Evolutionary conservation across 768 basidiomycete species (phyloP), one percentile per base, ranked within the genome.

Genomic region (Sporobolomyces pararoseus): DNA sequence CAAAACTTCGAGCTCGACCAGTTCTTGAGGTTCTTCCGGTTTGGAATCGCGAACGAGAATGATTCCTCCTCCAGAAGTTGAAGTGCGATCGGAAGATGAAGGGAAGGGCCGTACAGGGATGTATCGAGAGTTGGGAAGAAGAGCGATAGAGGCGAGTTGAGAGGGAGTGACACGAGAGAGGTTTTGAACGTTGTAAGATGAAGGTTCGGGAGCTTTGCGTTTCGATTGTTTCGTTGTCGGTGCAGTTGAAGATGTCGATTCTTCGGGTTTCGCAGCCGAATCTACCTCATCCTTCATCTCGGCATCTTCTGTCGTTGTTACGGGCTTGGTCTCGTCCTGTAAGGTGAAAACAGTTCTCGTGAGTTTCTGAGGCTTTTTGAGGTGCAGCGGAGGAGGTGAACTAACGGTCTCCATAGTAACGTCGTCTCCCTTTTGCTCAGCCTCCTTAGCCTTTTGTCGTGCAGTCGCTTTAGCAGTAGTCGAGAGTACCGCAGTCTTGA

Each of bases 401-500:
- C 87, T 80, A 75, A 93, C 91, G 58, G 86, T 84, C 27, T 95
- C 90, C 87, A 93, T 92, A 16, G 84, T 86, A 58, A 91, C 91
- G 5, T 86, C 87, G 49, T 86, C 89, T 51, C 89, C 90, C 80
- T 96, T 92, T 61, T 80, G 79, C 63, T 79, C 80, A 68, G 80
- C 79, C 74, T 82, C 80, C 80, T 83, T 84, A 76, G 86, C 89
- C 84, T 90, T 94, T 78, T 93, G 92, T 72, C 96, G 85, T 2
- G 93, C 93, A 79, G 91, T 91, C n/a, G 90, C 91, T 79, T 91
- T 95, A 0, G 93, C 95, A 2, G 96, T 99, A 0, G 96, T 98
- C 12, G 92, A 96, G 47, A 99, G 84, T 16, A 99, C 94, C 42
- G 94, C 96, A 19, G 93, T 88, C 34, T 90, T 92, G 62, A 95